Evolutionary conservation across 148 eudicot species (phyloP).

Genomic region (Chenopodium album): DNA sequence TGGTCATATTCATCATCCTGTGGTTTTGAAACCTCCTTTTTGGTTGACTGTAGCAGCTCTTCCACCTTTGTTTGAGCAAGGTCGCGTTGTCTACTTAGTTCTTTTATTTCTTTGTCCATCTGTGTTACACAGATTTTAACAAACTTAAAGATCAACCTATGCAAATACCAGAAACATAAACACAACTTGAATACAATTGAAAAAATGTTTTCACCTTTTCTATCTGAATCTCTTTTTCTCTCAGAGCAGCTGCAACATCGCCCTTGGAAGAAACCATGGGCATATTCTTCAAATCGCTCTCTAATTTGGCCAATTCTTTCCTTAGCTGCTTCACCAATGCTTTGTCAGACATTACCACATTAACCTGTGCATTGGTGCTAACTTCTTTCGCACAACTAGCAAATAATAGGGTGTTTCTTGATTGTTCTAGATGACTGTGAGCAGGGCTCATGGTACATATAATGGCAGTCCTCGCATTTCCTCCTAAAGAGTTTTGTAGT

Average conservation of each 20-base stretch:
- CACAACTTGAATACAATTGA: not conserved
- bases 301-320: slow-evolving; percentile 70
- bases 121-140: slow-evolving; percentile 23
- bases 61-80: slow-evolving; percentile 66
- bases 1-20: slow-evolving; percentile 36
- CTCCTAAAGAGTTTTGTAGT: slow-evolving; percentile 93
- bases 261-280: slow-evolving; percentile 33
- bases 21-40: slow-evolving; percentile 32
- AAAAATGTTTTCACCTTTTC: slow-evolving; percentile 53
- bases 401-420: slow-evolving; percentile 86
- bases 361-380: slow-evolving; percentile 72
- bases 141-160: not conserved
- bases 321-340: slow-evolving; percentile 83
- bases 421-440: slow-evolving; percentile 79
- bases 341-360: slow-evolving; percentile 92
- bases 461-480: slow-evolving; percentile 94
- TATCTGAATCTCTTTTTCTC: slow-evolving; percentile 75
- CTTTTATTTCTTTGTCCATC: slow-evolving; percentile 89
- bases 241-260: slow-evolving; percentile 44
- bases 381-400: slow-evolving; percentile 94
- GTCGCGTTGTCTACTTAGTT: slow-evolving; percentile 71
- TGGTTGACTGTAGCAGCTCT: slow-evolving; percentile 50
- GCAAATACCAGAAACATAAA: not conserved
- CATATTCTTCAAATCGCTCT: slow-evolving; percentile 59
- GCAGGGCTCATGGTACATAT: slow-evolving; percentile 98